Conservation (phyloP, 768 basidiomycete species). For the Lepiota brunneoincarnata region DNA sequence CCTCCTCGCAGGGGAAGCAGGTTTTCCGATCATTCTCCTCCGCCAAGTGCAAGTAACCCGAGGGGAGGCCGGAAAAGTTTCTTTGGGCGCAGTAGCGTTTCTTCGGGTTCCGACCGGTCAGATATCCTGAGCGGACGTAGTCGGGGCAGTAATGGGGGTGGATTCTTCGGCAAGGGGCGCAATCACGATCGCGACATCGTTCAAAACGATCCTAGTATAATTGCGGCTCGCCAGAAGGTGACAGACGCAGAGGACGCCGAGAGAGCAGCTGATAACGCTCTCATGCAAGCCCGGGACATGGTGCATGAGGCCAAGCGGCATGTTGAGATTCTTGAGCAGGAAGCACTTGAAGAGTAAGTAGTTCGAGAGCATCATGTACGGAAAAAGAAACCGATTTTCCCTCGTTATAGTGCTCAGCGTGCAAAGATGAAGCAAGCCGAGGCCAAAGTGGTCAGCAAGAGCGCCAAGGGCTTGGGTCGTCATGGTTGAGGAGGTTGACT, state of each 20-base stretch:
- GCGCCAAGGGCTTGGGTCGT: slow-evolving; percentile 42
- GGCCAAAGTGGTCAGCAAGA: slow-evolving; percentile 48
- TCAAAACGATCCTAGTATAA: slow-evolving; percentile 42
- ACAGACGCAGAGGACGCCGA: slow-evolving; percentile 49
- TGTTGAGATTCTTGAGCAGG: slow-evolving; percentile 46
- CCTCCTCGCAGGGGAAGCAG: slow-evolving; percentile 24
- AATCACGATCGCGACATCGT: slow-evolving; percentile 14
- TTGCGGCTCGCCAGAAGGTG: slow-evolving; percentile 47
- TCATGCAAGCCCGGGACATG: slow-evolving; percentile 40
- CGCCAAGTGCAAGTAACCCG: slow-evolving; percentile 12
- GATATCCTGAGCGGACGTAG: background rate
- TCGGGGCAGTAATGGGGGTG: slow-evolving; percentile 14
- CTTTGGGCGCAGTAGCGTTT: slow-evolving; percentile 20
- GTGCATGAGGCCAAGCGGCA: slow-evolving; percentile 48
- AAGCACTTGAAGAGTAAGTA: slow-evolving; percentile 51
- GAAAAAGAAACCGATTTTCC: slow-evolving; percentile 1
- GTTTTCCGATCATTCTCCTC: slow-evolving; percentile 24
- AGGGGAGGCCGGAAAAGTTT: slow-evolving; percentile 16
- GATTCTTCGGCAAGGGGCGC: slow-evolving; percentile 26
- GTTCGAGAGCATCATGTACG: background rate
- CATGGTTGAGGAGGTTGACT: slow-evolving; percentile 22
- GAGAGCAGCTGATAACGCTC: slow-evolving; percentile 48
- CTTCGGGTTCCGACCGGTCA: slow-evolving; percentile 6
- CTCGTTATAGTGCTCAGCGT: slow-evolving; percentile 36
- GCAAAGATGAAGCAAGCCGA: slow-evolving; percentile 54